Evolutionary conservation across 2,329 filamentous ascomycete species (phyloP).

Genomic region (Teratosphaeria destructans): DNA sequence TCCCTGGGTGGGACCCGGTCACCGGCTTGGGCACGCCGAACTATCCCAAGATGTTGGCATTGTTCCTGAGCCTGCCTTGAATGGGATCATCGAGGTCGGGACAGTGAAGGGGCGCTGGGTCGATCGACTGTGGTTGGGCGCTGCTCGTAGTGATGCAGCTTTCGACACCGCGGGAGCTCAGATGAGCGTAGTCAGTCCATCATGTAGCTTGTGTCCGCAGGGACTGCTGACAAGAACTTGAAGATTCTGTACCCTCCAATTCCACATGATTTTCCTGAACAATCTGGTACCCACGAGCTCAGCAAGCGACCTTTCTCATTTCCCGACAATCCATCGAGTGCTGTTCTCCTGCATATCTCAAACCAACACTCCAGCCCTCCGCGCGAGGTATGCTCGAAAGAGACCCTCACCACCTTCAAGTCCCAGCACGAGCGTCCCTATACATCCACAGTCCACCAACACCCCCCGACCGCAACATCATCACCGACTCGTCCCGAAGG

Average conservation of each 20-base stretch:
- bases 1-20: conserved; percentile 2
- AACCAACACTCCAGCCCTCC: conserved; percentile 1
- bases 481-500: conserved; percentile 9
- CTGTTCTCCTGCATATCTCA: background rate
- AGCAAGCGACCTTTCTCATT: background rate
- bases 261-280: too few relatives aligned
- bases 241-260: background rate
- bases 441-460: background rate
- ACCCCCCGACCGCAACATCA: conserved; percentile 3
- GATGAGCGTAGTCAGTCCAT: background rate
- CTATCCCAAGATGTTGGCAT: conserved; percentile 17
- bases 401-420: conserved; percentile 4
- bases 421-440: conserved; percentile 1
- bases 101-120: background rate
- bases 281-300: background rate
- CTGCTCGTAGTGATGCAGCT: background rate
- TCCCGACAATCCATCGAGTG: background rate
- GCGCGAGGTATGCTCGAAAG: conserved; percentile 1
- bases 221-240: too few relatives aligned
- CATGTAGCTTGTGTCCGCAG: too few relatives aligned
- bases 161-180: background rate
- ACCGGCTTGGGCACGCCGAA: conserved; percentile 17
- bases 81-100: background rate
- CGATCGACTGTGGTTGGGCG: background rate
- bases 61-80: conserved; percentile 11